These are phyloP conservation scores for Neohortaea acidophila DNA, from an alignment of 495 filamentous ascomycete genomes.

Conservation along the genomic window DNA sequence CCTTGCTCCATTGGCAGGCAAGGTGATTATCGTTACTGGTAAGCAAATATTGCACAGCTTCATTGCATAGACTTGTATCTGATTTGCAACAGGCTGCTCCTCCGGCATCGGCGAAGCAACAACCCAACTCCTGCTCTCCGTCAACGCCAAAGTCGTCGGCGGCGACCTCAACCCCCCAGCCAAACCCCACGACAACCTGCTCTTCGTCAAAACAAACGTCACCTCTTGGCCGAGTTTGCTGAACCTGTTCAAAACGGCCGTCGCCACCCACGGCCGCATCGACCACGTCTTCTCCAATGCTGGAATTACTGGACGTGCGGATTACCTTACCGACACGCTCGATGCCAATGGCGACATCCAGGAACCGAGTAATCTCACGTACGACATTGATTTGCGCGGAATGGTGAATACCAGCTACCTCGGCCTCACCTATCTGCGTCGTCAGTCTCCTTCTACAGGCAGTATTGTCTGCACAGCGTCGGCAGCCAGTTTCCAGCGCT, in stretches of 20 bases:
- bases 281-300: constrained; percentile 27
- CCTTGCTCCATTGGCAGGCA: too few relatives aligned
- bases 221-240: constrained; percentile 17
- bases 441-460: constrained; percentile 9
- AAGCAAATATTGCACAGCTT: too few relatives aligned
- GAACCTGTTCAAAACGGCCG: constrained; percentile 17
- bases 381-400: constrained; percentile 23
- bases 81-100: neutral
- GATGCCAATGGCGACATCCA: constrained; percentile 16
- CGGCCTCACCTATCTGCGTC: constrained; percentile 21
- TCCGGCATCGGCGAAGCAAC: constrained; percentile 13
- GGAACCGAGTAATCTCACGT: constrained; percentile 15
- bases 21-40: too few relatives aligned
- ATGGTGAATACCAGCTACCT: constrained; percentile 23
- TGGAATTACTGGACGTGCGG: constrained; percentile 21
- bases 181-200: constrained; percentile 5
- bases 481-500: constrained; percentile 16
- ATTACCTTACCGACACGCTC: constrained; percentile 19
- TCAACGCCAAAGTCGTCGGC: constrained; percentile 5
- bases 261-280: constrained; percentile 17
- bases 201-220: constrained; percentile 21
- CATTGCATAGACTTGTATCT: too few relatives aligned
- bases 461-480: constrained; percentile 22
- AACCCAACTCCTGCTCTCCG: constrained; percentile 4
- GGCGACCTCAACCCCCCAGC: constrained; percentile 9